Base-by-base conservation (phyloP, 1,284 basidiomycete species). In the Microbotryomycetes sp. region DNA sequence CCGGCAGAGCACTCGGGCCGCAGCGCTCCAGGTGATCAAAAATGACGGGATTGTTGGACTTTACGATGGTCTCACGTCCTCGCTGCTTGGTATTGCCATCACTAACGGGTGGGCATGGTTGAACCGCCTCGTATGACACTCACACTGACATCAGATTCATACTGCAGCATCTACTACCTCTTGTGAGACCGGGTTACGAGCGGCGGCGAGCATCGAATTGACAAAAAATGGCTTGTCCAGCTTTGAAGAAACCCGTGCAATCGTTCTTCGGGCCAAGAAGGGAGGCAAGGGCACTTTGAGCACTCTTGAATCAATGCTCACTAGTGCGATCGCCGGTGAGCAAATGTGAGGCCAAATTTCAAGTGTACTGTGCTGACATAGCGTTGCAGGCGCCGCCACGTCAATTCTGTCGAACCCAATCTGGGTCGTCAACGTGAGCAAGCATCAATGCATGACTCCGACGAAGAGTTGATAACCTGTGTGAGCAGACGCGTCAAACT, bases 321-420 rank as follows among this genome's bases (percentile, higher is more conserved):
- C 89, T 5, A 91, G 91, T 1, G 76, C 94, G 48, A 85, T 97
- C 62, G 91, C 92, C 54, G 91, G 90, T 85, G 67, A 48, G 75
- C 60, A n/a, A 21, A 51, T 23, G 45, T 50, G 41, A 29, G 24
- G 4, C n/a, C n/a, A 21, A 11, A 18, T 7, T 24, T 7, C 3
- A 35, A 23, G 4, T 4, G 15, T 15, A 27, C 21, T 35, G 11
- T 53, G 28, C 2, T 30, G 18, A 26, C 30, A 23, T n/a, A 18
- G 23, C 46, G 18, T 29, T 55, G 30, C 72, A 87, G 92, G 93
- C 46, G 89, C 89, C 23, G 88, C 89, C 5, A 97, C 94, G 1
- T 89, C 91, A 0, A 77, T 97, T 62, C 81, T 91, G 64, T 89
- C 86, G 75, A 98, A 97, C 76, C 94, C 94, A 1, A 88, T 98